A percentile compares a stretch with the other conserved stretches of the same genome.
Conservation (phyloP, 2,329 filamentous ascomycete genomes). For the Mycogone perniciosa region DNA sequence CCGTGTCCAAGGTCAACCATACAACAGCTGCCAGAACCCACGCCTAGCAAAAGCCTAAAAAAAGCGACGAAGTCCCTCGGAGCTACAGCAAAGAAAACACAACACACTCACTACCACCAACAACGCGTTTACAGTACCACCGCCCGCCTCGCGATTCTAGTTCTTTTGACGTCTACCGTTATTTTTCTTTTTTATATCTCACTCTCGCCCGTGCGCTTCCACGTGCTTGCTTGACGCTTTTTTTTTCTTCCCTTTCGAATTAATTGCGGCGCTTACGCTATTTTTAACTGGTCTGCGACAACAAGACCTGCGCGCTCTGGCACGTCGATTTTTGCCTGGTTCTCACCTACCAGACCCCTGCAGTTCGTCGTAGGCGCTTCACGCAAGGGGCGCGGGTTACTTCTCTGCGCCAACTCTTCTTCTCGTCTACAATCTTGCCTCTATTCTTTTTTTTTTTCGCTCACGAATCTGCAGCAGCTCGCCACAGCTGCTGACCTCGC, state of each 20-base stretch:
- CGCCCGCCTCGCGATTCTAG: too few species aligned
- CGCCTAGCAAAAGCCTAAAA: too few species aligned
- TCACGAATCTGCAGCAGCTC: slow-evolving; percentile 1
- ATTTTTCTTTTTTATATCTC: slow-evolving; percentile 3
- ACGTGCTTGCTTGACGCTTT: not conserved
- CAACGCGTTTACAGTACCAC: too few species aligned
- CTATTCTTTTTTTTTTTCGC: not conserved
- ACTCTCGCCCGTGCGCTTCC: not conserved
- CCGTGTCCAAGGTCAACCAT: too few species aligned
- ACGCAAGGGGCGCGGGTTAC: too few species aligned
- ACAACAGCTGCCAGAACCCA: too few species aligned
- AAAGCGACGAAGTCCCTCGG: too few species aligned
- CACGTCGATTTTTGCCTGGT: not conserved
- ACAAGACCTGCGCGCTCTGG: not conserved
- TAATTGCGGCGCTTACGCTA: too few species aligned
- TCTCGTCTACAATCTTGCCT: not conserved
- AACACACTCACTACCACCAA: too few species aligned
- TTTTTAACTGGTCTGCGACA: not conserved
- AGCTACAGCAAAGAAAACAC: too few species aligned
- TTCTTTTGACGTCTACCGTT: not conserved
- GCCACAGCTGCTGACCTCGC: slow-evolving; percentile 1
- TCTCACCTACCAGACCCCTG: not conserved
- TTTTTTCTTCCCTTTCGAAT: not conserved
- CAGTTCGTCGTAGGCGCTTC: not conserved
- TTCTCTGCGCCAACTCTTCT: not conserved